phyloP scores from a whole-genome alignment of 306 rosid genomes.

The Cicer cuneatum region DNA sequence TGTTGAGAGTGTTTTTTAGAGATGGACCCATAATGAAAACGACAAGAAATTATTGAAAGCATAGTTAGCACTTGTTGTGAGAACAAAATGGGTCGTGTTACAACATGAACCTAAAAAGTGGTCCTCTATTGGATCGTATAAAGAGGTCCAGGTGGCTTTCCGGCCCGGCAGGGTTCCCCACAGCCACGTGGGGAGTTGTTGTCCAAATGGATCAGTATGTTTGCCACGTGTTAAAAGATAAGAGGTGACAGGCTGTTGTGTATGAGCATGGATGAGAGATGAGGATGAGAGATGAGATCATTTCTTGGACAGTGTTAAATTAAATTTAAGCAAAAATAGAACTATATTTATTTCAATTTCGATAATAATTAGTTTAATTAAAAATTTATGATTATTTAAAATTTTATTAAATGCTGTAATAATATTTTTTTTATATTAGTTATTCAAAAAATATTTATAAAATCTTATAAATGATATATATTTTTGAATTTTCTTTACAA shows the following conservation, averaged over 20 bases:
- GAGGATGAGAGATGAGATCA: constrained; percentile 6
- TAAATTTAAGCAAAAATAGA: too few relatives aligned
- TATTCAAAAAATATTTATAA: too few relatives aligned
- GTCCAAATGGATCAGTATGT: constrained; percentile 57
- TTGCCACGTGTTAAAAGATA: constrained; percentile 49
- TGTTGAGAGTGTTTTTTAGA: constrained; percentile 58
- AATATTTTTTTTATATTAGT: too few relatives aligned
- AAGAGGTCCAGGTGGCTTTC: constrained; percentile 57
- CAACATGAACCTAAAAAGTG: constrained; percentile 53
- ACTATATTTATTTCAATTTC: too few relatives aligned
- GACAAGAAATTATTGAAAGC: constrained; percentile 80
- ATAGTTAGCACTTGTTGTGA: constrained; percentile 42
- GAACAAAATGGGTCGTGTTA: constrained; percentile 47
- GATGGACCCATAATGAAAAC: constrained; percentile 61
- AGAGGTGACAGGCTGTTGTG: constrained; percentile 63
- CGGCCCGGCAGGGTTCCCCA: constrained; percentile 69
- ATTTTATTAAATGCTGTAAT: too few relatives aligned
- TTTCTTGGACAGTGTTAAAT: neutral
- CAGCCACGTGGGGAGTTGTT: constrained; percentile 74
- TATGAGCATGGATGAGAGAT: constrained; percentile 5
- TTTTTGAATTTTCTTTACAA: too few relatives aligned
- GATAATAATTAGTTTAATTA: too few relatives aligned
- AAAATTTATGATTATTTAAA: too few relatives aligned
- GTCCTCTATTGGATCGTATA: constrained; percentile 50
- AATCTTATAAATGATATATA: too few relatives aligned